Evolutionary conservation across 2,329 filamentous ascomycete species (phyloP).

Genomic region (Diaporthe ampelina): DNA sequence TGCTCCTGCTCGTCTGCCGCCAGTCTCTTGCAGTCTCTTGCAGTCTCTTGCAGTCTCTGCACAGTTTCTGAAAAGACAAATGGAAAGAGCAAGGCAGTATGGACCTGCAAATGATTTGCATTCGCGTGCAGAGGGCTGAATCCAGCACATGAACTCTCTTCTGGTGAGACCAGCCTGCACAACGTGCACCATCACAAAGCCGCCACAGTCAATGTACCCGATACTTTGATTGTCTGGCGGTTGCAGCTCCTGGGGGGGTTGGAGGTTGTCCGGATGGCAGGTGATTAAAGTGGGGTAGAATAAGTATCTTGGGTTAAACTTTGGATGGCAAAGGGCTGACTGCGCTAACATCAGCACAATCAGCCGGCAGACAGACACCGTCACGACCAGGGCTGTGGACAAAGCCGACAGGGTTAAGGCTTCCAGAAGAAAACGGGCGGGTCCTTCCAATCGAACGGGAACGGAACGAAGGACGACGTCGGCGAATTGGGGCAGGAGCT

Average conservation of each 20-base stretch:
- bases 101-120: background rate
- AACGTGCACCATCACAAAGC: conserved; percentile 13
- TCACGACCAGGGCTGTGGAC: conserved; percentile 1
- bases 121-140: background rate
- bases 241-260: no score
- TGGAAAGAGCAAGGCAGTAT: background rate
- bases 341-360: background rate
- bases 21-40: no score
- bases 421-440: conserved; percentile 39
- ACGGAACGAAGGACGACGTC: conserved; percentile 22
- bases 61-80: no score
- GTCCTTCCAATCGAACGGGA: conserved; percentile 25
- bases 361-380: background rate
- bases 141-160: background rate
- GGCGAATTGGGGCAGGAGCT: background rate
- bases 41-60: background rate
- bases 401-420: conserved; percentile 28
- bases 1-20: no score
- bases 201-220: background rate
- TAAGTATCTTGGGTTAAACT: conserved; percentile 1
- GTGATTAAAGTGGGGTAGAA: conserved; percentile 23
- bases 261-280: conserved; percentile 25
- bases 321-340: background rate
- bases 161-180: background rate
- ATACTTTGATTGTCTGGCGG: background rate